A percentile compares a stretch with the other conserved stretches of the same genome.
Conservation (phyloP, 2,329 filamentous ascomycete genomes). For the Talaromyces islandicus region DNA sequence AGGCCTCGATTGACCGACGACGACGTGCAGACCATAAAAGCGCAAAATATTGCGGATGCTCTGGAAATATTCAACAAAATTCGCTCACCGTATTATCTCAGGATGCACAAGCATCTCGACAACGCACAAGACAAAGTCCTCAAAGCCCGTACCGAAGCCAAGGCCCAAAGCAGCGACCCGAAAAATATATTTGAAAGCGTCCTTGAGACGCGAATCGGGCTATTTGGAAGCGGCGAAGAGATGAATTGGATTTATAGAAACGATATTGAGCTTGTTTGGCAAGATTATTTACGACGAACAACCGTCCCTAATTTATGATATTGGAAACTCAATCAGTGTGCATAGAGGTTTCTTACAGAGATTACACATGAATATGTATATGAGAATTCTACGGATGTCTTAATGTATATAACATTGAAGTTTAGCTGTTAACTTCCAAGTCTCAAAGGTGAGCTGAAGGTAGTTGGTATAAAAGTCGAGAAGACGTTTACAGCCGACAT, state of each 20-base stretch:
- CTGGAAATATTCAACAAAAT: constrained; percentile 35
- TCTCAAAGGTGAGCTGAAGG: no score
- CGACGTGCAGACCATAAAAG: neutral
- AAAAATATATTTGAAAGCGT: constrained; percentile 19
- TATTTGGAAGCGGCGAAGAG: constrained; percentile 24
- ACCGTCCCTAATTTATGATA: neutral
- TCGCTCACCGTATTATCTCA: constrained; percentile 35
- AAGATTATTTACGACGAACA: constrained; percentile 11
- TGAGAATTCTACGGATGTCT: no score
- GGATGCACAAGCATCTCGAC: constrained; percentile 26
- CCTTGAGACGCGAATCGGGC: constrained; percentile 23
- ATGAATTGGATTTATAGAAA: constrained; percentile 40
- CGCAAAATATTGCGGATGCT: constrained; percentile 16
- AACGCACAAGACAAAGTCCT: constrained; percentile 12
- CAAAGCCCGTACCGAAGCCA: constrained; percentile 12
- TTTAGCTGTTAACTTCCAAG: no score
- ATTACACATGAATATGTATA: neutral
- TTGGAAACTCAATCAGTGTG: neutral
- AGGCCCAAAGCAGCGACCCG: constrained; percentile 7
- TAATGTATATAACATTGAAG: no score
- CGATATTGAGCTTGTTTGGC: constrained; percentile 35
- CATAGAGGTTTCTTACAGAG: neutral
- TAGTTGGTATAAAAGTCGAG: no score
- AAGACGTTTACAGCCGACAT: neutral
- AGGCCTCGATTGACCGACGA: constrained; percentile 8